phyloP scores from a whole-genome alignment of 768 basidiomycete genomes.

The Mycena vitilis region DNA sequence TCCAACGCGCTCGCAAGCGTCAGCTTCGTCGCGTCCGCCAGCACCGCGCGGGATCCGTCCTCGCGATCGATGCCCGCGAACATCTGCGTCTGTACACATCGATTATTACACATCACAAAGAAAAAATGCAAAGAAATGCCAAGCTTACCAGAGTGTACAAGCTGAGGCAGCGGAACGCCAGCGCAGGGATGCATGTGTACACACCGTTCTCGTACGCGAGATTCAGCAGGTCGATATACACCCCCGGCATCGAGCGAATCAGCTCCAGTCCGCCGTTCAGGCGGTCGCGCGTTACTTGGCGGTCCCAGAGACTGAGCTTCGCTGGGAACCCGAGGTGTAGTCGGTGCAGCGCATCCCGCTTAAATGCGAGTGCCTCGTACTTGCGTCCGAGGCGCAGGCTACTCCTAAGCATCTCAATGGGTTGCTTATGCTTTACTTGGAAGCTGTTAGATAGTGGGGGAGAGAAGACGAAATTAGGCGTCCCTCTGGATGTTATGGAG shows the following conservation, averaged over 20 bases:
- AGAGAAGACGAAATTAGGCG: too few relatives aligned
- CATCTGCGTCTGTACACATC: neutral
- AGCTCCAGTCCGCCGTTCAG: neutral
- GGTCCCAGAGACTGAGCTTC: neutral
- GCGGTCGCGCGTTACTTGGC: neutral
- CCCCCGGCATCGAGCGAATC: neutral
- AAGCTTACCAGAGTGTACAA: slow-evolving; percentile 12
- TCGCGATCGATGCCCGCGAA: slow-evolving; percentile 9
- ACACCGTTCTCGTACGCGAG: slow-evolving; percentile 18
- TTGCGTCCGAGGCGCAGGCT: slow-evolving; percentile 18
- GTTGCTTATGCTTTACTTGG: neutral
- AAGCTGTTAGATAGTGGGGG: too few relatives aligned
- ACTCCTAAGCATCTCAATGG: neutral
- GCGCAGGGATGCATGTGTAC: slow-evolving; percentile 3
- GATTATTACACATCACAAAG: neutral
- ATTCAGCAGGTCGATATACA: slow-evolving; percentile 12
- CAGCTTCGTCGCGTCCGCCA: slow-evolving; percentile 2
- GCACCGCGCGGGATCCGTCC: neutral
- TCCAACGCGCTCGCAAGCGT: slow-evolving; percentile 3
- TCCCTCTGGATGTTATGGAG: neutral
- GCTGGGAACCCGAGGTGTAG: neutral
- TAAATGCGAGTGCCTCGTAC: slow-evolving; percentile 10
- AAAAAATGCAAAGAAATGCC: neutral
- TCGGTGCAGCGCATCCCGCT: neutral
- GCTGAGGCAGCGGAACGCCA: slow-evolving; percentile 14